phyloP scores from a whole-genome alignment of 345 rosid genomes.

The Syzygium oleosum region DNA sequence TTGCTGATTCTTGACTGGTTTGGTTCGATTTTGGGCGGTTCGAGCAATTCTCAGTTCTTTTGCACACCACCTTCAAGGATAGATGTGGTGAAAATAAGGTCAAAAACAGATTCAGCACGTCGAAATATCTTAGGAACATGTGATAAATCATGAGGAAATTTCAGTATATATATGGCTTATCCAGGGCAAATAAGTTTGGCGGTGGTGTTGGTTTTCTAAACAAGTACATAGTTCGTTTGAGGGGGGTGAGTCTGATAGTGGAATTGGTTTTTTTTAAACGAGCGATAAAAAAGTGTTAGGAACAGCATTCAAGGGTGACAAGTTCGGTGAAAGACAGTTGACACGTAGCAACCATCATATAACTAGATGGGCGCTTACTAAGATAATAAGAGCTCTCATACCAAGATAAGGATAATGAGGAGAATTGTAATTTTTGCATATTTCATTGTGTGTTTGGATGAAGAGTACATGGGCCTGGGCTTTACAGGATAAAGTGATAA shows the following conservation, averaged over 20 bases:
- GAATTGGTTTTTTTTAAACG: no score
- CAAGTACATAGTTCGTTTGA: no score
- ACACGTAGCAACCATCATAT: background rate
- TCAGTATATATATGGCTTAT: no score
- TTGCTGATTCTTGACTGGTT: no score
- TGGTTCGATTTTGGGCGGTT: no score
- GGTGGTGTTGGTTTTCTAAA: no score
- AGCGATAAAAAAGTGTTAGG: no score
- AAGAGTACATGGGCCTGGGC: background rate
- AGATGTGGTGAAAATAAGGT: background rate
- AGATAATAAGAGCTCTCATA: background rate
- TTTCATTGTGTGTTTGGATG: background rate
- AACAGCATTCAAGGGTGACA: no score
- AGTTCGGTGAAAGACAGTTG: fast-evolving
- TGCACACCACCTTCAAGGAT: background rate
- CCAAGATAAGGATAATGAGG: background rate
- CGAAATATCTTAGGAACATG: background rate
- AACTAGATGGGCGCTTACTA: background rate
- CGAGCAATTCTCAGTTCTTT: no score
- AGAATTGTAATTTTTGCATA: background rate
- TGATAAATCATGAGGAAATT: fast-evolving
- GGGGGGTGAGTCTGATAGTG: no score
- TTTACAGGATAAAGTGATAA: background rate
- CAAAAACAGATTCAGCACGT: background rate
- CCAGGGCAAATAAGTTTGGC: fast-evolving